Evolutionary conservation across 2,329 filamentous ascomycete species (phyloP).

Genomic region (Fusarium irregulare): DNA sequence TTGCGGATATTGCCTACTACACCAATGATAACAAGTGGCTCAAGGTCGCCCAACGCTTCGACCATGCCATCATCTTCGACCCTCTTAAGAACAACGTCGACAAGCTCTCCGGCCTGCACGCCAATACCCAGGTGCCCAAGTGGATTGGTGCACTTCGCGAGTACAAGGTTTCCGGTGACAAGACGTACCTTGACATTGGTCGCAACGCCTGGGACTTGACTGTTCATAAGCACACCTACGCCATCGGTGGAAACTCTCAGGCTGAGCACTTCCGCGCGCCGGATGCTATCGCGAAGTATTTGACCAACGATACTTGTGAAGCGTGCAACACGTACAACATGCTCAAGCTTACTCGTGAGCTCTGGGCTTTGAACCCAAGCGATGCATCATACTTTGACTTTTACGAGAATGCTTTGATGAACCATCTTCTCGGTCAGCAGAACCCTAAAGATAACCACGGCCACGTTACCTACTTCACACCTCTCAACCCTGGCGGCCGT

Average conservation of each 20-base stretch:
- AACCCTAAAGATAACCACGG: constrained; percentile 58
- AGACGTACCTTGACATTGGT: constrained; percentile 60
- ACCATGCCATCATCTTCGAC: constrained; percentile 60
- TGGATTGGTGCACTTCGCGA: constrained; percentile 63
- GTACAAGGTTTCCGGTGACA: constrained; percentile 60
- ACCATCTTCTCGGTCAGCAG: constrained; percentile 63
- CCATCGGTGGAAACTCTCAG: constrained; percentile 65
- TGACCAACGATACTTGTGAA: constrained; percentile 61
- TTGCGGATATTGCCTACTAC: constrained; percentile 60
- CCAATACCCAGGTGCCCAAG: constrained; percentile 65
- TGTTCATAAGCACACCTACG: constrained; percentile 60
- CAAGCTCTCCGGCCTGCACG: constrained; percentile 60
- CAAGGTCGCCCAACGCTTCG: constrained; percentile 60
- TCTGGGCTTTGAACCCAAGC: constrained; percentile 58
- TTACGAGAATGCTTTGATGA: constrained; percentile 62
- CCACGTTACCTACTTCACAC: constrained; percentile 65
- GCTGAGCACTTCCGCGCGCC: constrained; percentile 62
- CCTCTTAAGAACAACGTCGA: constrained; percentile 60
- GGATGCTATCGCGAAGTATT: constrained; percentile 58
- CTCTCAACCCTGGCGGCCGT: constrained; percentile 59
- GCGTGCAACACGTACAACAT: constrained; percentile 68
- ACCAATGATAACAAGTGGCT: constrained; percentile 61
- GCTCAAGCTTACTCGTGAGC: constrained; percentile 65
- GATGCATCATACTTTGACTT: constrained; percentile 61
- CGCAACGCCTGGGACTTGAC: constrained; percentile 62